A percentile compares a stretch with the other conserved stretches of the same genome.
phyloP scores from a whole-genome alignment of 768 basidiomycete species.

The Tulasnella sp. region DNA sequence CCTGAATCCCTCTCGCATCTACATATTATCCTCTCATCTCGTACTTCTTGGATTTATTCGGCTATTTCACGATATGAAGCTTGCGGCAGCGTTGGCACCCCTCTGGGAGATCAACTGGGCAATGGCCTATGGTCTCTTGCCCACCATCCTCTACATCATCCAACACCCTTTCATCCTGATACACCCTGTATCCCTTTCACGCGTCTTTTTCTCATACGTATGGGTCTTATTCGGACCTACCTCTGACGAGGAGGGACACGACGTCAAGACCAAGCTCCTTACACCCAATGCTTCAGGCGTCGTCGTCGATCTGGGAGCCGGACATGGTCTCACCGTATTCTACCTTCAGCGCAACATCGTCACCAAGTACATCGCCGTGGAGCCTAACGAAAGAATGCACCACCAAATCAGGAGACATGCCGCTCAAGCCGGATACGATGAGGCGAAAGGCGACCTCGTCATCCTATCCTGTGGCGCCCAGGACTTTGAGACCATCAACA shows the following conservation, averaged over 20 bases:
- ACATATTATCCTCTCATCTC: no score
- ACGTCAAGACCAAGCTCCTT: constrained; percentile 40
- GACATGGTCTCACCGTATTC: constrained; percentile 49
- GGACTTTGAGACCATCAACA: constrained; percentile 39
- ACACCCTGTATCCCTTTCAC: constrained; percentile 37
- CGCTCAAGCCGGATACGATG: constrained; percentile 40
- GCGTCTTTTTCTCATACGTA: constrained; percentile 46
- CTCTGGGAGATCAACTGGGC: no score
- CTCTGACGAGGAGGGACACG: constrained; percentile 35
- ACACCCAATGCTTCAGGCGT: constrained; percentile 42
- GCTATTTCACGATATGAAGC: no score
- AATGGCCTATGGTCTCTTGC: constrained; percentile 28
- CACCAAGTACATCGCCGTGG: constrained; percentile 59
- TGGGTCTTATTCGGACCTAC: constrained; percentile 45
- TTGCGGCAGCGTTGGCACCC: no score
- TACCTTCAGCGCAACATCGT: constrained; percentile 50
- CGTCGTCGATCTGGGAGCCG: constrained; percentile 61
- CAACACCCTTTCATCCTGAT: constrained; percentile 37
- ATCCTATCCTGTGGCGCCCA: constrained; percentile 58
- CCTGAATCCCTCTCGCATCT: no score
- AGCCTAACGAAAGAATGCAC: constrained; percentile 62
- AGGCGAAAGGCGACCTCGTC: constrained; percentile 41
- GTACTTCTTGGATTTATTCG: no score
- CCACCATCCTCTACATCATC: constrained; percentile 37
- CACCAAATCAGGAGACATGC: constrained; percentile 42